phyloP scores from a whole-genome alignment of 1,284 basidiomycete species.

The Phellopilus nigrolimitatus region DNA sequence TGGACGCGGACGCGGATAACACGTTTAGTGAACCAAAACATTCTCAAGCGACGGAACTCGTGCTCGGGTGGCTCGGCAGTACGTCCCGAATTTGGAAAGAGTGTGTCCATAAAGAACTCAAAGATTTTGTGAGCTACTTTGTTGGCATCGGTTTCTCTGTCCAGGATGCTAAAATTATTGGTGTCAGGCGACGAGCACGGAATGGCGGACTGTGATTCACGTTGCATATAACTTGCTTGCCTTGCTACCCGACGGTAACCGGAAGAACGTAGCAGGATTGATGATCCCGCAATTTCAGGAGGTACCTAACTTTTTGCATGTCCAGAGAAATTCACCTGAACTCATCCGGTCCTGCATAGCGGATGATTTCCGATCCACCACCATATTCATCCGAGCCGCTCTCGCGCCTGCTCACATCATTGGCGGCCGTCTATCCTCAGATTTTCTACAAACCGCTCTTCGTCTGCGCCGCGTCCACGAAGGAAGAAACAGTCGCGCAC shows the following conservation, averaged over 20 bases:
- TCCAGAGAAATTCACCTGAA: conserved; percentile 23
- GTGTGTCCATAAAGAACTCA: conserved; percentile 11
- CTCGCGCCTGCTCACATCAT: conserved; percentile 43
- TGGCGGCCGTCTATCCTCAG: conserved; percentile 55
- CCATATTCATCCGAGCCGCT: conserved; percentile 40
- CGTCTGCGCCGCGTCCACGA: conserved; percentile 58
- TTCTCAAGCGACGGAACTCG: conserved; percentile 2
- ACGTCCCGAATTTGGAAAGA: conserved; percentile 8
- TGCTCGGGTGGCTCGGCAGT: conserved; percentile 11
- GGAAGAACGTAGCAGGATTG: conserved; percentile 34
- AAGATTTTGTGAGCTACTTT: conserved; percentile 10
- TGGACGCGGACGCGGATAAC: conserved; percentile 9
- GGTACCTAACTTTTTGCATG: conserved; percentile 33
- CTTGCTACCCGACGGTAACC: conserved; percentile 41
- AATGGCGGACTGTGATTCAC: conserved; percentile 39
- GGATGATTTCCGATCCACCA: conserved; percentile 46
- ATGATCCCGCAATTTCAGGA: conserved; percentile 50
- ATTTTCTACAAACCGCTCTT: conserved; percentile 76
- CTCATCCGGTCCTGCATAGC: conserved; percentile 28
- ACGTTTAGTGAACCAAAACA: conserved; percentile 7
- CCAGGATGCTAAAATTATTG: neutral
- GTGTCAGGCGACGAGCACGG: conserved; percentile 35
- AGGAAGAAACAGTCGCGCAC: conserved; percentile 50
- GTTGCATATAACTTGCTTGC: conserved; percentile 39
- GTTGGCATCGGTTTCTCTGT: neutral